Evolutionary conservation across 225 moss, liverwort and hornwort species (phyloP), one percentile per base, ranked within the genome.

Genomic region (Pseudisothecium myosuroides): DNA sequence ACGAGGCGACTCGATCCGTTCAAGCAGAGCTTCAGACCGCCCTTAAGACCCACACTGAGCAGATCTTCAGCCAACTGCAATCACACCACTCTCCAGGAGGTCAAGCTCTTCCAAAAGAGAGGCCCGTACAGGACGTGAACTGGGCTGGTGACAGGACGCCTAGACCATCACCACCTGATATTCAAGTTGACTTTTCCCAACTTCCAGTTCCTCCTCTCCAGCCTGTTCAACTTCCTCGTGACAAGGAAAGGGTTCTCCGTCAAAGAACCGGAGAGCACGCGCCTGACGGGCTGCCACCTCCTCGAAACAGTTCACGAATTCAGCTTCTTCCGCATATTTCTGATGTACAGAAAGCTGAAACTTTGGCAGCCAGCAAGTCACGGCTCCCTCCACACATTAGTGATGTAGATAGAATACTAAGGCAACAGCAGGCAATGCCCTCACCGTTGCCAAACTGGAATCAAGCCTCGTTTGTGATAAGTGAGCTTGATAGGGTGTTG

Each of bases 401-500:
- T 71, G 92, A 92, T 86, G 92, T 93, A 86, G 93, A 93, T 88
- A 93, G 92, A 88, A 89, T 92, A 62, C 71, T 92, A 37, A 75
- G 92, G 89, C 93, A 91, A 81, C 93, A 93, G n/a, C 93, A 89
- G 58, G 86, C 68, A 32, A 73, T 93, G 80, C 92, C 93, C 39
- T 61, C 92, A 29, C 89, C 93, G 34, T 72, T 84, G 43, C 92
- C 92, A 36, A 91, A 80, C 86, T 93, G 93, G 93, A 93, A 91
- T 39, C 90, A 93, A 76, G 81, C 93, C 34, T 92, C 91, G n/a
- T 93, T 93, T 84, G 93, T 93, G 80, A 92, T 93, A 50, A 93
- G 93, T 58, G 93, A 93, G 88, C 93, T 93, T 45, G 92, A 92
- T 58, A 86, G 93, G 36, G 91, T 93, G 39, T 47, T 93, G 89